These are phyloP conservation scores for Herpetomonas tarakana DNA, from an alignment of 208 protist species.

Conservation along the genomic window DNA sequence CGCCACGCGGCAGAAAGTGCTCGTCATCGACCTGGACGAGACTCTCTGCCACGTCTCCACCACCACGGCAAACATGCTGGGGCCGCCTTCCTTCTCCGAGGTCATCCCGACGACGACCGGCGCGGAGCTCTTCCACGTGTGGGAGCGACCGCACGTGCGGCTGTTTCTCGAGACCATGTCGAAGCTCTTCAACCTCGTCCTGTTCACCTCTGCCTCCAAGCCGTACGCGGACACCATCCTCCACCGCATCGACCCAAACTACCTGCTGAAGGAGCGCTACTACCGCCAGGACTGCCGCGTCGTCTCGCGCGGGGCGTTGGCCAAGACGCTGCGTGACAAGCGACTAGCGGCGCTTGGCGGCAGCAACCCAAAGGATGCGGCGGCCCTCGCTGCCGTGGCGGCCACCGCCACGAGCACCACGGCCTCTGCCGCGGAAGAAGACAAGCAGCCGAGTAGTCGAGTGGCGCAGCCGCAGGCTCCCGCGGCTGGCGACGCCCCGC, in stretches of 20 bases:
- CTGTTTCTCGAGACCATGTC: constrained; percentile 70
- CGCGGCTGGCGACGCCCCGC: neutral
- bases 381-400: neutral
- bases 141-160: constrained; percentile 69
- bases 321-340: constrained; percentile 22
- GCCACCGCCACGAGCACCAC: neutral
- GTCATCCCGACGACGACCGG: constrained; percentile 79
- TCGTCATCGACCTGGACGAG: constrained; percentile 89
- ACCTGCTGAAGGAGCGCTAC: constrained; percentile 59
- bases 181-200: constrained; percentile 80
- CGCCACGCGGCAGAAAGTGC: constrained; percentile 84
- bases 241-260: constrained; percentile 72
- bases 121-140: constrained; percentile 85
- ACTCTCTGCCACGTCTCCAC: constrained; percentile 88
- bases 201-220: constrained; percentile 87
- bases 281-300: constrained; percentile 80
- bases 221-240: constrained; percentile 89
- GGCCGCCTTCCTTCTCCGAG: constrained; percentile 82
- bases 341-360: constrained; percentile 6
- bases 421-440: neutral
- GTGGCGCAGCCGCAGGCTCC: constrained; percentile 1
- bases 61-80: constrained; percentile 46
- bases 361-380: neutral
- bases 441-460: neutral
- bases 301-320: constrained; percentile 43